These are phyloP conservation scores for Trametes punicea DNA, from an alignment of 768 basidiomycete species.

Conservation along the genomic window DNA sequence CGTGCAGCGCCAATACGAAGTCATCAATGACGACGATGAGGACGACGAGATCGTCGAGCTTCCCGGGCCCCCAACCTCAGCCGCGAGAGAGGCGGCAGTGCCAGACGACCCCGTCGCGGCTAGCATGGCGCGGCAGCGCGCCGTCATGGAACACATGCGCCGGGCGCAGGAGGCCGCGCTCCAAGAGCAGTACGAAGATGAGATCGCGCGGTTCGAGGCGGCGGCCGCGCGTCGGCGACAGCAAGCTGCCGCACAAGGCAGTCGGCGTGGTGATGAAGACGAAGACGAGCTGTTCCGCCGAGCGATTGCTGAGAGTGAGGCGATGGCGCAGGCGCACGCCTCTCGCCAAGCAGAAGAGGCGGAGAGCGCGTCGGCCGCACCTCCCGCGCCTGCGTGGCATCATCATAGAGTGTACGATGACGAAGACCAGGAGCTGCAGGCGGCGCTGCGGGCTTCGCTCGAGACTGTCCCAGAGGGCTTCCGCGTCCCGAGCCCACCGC, in stretches of 20 bases:
- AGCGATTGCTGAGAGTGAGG: conserved; percentile 61
- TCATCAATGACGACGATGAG: conserved; percentile 20
- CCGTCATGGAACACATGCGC: conserved; percentile 60
- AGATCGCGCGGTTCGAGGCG: conserved; percentile 26
- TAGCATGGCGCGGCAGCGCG: conserved; percentile 62
- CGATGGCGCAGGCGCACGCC: conserved; percentile 35
- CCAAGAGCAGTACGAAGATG: conserved; percentile 51
- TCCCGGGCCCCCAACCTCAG: conserved; percentile 5
- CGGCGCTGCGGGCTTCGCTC: conserved; percentile 80
- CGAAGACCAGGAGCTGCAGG: conserved; percentile 84
- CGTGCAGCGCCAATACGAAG: conserved; percentile 14
- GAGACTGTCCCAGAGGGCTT: conserved; percentile 58
- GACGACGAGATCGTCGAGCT: conserved; percentile 25
- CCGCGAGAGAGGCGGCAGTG: conserved; percentile 18
- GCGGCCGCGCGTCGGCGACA: conserved; percentile 9
- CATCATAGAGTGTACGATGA: conserved; percentile 67
- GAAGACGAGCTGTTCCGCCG: conserved; percentile 54
- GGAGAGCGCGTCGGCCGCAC: conserved; percentile 14
- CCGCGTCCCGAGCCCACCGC: conserved; percentile 30
- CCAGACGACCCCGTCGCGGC: conserved; percentile 55
- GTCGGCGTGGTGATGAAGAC: conserved; percentile 41
- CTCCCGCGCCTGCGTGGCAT: conserved; percentile 15
- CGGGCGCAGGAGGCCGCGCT: conserved; percentile 66
- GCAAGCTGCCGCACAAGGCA: neutral
- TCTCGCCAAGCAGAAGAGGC: conserved; percentile 23